Conservation (phyloP, 805 yeast genomes). For the Schizosaccharomyces lindneri region DNA sequence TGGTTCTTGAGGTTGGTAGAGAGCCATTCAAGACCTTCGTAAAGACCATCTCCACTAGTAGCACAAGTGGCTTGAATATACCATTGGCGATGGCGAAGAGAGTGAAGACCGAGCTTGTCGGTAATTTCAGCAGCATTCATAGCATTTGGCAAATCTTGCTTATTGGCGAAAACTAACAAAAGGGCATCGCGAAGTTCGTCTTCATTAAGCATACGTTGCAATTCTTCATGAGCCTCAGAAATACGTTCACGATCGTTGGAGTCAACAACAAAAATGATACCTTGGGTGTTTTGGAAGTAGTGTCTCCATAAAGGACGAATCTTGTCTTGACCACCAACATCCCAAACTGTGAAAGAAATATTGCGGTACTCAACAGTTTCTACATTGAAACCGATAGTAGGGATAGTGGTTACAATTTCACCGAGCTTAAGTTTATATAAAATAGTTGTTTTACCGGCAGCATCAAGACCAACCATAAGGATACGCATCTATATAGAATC, state of each 20-base stretch:
- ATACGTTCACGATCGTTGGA: conserved; percentile 95
- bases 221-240: conserved; percentile 91
- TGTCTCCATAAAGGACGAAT: conserved; percentile 98
- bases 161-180: conserved; percentile 86
- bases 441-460: conserved; percentile 96
- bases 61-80: conserved; percentile 98
- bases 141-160: conserved; percentile 96
- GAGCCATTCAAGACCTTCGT: conserved; percentile 95
- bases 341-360: conserved; percentile 78
- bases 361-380: conserved; percentile 65
- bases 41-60: conserved; percentile 94
- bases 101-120: conserved; percentile 86
- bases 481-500: conserved; percentile 41
- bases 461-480: conserved; percentile 87
- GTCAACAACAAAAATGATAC: conserved; percentile 92
- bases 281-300: conserved; percentile 95
- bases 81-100: conserved; percentile 98
- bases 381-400: conserved; percentile 49
- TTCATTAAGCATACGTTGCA: conserved; percentile 94
- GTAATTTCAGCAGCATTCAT: conserved; percentile 98
- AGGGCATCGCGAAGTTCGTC: conserved; percentile 94
- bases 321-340: conserved; percentile 99
- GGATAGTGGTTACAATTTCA: conserved; percentile 44
- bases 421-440: conserved; percentile 56
- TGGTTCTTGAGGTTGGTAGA: conserved; percentile 36